Evolutionary conservation across 768 basidiomycete genomes (phyloP), one percentile per base, ranked within the genome.

Genomic region (Tulasnella sp.): DNA sequence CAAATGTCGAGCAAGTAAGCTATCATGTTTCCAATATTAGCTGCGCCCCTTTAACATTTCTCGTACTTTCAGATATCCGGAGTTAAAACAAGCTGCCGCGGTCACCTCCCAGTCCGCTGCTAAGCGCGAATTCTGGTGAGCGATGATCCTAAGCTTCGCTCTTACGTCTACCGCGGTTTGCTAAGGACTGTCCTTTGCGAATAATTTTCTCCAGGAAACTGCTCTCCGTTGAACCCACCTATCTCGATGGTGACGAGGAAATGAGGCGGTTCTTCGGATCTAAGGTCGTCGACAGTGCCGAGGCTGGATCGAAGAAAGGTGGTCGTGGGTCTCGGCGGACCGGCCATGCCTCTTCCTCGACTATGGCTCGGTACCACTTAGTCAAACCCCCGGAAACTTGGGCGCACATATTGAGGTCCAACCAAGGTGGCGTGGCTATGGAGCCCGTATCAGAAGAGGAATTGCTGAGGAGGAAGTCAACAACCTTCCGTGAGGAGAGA

Each of bases 201-300:
- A 34, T 34, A 14, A 73, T 24, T 54, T 28, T n/a, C 48, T 50
- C 73, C 46, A 84, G 86, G 37, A 83, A 83, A 73, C 90, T 98
- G 0, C 88, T 97, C 28, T 88, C 94, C 0, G 92, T 97, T n/a
- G 95, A 94, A 0, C 88, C 93, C 1, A 88, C 92, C 58, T 89
- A 95, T 83, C 91, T 99, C 22, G 96, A 99, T 82, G 89, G 92
- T 16, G 96, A 97, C 81, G 93, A 93, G 0, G 98, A 99, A 84
- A 90, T 99, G 86, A 92, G 94, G 79, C 93, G 92, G 82, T 97
- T 98, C 89, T 99, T 99, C 84, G 97, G 97, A 1, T 90, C 94
- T 28, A 94, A 93, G 83, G 96, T 98, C 80, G 90, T 98, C 12
- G 90, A 85, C 85, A 86, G 46, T 69, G 48, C n/a, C 54, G 46